phyloP scores from a whole-genome alignment of 768 basidiomycete genomes.

The Hygrophorus pudorinus region DNA sequence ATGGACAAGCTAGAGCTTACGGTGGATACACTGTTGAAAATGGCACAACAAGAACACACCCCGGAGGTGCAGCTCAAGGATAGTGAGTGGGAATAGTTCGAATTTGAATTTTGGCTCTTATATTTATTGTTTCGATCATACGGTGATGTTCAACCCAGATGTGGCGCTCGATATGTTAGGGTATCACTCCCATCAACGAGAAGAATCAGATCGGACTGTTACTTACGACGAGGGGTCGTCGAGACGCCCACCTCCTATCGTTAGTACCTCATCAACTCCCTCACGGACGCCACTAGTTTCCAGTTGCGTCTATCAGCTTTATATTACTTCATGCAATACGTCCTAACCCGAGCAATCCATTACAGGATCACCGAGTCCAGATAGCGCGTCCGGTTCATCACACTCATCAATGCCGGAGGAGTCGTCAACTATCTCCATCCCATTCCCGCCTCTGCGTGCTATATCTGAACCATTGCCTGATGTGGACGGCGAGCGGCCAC shows the following conservation, averaged over 20 bases:
- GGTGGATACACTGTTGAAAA: slow-evolving; percentile 37
- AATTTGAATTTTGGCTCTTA: not conserved
- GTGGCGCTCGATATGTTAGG: slow-evolving; percentile 78
- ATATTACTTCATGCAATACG: no score
- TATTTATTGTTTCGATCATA: no score
- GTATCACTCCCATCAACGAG: slow-evolving; percentile 49
- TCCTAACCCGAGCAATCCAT: no score
- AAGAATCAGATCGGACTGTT: slow-evolving; percentile 32
- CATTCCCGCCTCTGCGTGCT: slow-evolving; percentile 32
- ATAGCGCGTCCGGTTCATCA: no score
- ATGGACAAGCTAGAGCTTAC: slow-evolving; percentile 30
- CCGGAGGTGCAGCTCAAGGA: slow-evolving; percentile 56
- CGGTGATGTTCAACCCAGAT: no score
- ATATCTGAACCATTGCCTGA: slow-evolving; percentile 58
- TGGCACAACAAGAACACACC: slow-evolving; percentile 30
- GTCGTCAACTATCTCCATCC: slow-evolving; percentile 13
- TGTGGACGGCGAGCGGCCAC: slow-evolving; percentile 17
- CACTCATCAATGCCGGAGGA: no score
- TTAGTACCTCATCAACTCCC: slow-evolving; percentile 11
- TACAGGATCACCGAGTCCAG: no score
- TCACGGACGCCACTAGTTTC: slow-evolving; percentile 5
- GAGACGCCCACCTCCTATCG: slow-evolving; percentile 12
- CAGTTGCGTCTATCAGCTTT: no score
- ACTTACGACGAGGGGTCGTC: slow-evolving; percentile 21
- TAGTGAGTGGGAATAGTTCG: slow-evolving; percentile 23